Percentiles rank a stretch among this genome's conserved stretches.
Conservation (phyloP, 2,329 filamentous ascomycete genomes). For the Xylaria sp. region DNA sequence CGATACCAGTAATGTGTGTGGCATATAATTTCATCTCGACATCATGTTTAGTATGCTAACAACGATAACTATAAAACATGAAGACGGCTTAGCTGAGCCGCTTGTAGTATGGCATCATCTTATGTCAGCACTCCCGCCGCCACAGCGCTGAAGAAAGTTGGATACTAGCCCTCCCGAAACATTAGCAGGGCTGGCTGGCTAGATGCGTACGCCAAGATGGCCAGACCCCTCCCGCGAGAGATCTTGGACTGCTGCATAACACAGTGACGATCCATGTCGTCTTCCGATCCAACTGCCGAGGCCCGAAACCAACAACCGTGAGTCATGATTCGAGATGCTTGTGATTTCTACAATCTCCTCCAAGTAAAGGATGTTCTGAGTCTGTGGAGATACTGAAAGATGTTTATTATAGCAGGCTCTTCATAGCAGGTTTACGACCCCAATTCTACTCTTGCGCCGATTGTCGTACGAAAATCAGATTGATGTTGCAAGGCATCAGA, state of each 20-base stretch:
- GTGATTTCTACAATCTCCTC: background rate
- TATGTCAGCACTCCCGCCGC: background rate
- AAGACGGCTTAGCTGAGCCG: background rate
- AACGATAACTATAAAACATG: too few relatives aligned
- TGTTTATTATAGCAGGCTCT: background rate
- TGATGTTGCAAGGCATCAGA: background rate
- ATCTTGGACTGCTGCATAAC: background rate
- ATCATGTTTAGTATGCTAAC: background rate
- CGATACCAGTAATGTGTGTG: background rate
- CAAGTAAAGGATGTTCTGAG: background rate
- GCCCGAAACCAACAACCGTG: background rate
- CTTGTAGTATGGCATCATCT: background rate
- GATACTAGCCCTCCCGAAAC: constrained; percentile 1
- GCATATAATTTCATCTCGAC: too few relatives aligned
- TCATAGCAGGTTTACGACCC: background rate
- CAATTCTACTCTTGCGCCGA: background rate
- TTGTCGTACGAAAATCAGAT: background rate
- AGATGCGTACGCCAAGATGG: constrained; percentile 1
- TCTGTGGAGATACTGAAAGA: background rate
- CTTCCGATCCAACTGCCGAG: constrained; percentile 1
- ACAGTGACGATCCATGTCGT: background rate
- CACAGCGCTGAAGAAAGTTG: background rate
- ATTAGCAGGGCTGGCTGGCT: background rate
- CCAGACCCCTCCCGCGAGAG: background rate
- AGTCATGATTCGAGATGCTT: background rate